A percentile compares a stretch with the other conserved stretches of the same genome.
phyloP scores from a whole-genome alignment of 23 red algal species.

The Gracilaria vermiculophylla region DNA sequence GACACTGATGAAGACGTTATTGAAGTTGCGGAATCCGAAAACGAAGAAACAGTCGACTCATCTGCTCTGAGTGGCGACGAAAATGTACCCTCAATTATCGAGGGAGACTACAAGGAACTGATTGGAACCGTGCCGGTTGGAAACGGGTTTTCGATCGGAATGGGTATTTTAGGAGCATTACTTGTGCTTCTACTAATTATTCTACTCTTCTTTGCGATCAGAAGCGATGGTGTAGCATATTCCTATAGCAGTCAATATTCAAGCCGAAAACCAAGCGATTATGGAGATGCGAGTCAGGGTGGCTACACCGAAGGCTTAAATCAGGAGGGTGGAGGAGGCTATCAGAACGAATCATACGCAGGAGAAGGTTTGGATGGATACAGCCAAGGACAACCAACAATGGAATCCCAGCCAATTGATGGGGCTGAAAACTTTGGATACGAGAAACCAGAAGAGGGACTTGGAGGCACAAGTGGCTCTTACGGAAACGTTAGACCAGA shows the following conservation, averaged over 20 bases:
- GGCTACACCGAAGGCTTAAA: conserved; percentile 30
- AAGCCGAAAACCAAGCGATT: conserved; percentile 37
- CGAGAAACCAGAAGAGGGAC: conserved; percentile 10
- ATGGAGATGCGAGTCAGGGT: conserved; percentile 41
- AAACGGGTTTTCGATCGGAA: conserved; percentile 52
- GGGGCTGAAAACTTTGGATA: conserved; percentile 26
- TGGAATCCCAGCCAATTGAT: conserved; percentile 22
- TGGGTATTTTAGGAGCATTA: conserved; percentile 55
- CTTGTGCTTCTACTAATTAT: conserved; percentile 43
- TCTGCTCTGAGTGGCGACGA: conserved; percentile 13
- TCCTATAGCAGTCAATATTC: conserved; percentile 66
- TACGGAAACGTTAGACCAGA: conserved; percentile 33
- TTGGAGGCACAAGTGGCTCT: conserved; percentile 27
- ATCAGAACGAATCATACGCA: not conserved
- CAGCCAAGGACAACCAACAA: not conserved
- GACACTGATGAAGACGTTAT: conserved; percentile 11
- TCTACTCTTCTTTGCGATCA: conserved; percentile 52
- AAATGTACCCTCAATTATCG: conserved; percentile 16
- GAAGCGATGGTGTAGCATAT: conserved; percentile 28
- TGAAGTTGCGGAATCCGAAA: conserved; percentile 10
- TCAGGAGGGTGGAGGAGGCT: not conserved
- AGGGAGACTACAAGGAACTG: conserved; percentile 49
- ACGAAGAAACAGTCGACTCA: not conserved
- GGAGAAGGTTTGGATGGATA: conserved; percentile 17
- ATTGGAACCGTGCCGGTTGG: conserved; percentile 40